Evolutionary conservation across 495 filamentous ascomycete genomes (phyloP).

Genomic region (Penicilliopsis zonata): DNA sequence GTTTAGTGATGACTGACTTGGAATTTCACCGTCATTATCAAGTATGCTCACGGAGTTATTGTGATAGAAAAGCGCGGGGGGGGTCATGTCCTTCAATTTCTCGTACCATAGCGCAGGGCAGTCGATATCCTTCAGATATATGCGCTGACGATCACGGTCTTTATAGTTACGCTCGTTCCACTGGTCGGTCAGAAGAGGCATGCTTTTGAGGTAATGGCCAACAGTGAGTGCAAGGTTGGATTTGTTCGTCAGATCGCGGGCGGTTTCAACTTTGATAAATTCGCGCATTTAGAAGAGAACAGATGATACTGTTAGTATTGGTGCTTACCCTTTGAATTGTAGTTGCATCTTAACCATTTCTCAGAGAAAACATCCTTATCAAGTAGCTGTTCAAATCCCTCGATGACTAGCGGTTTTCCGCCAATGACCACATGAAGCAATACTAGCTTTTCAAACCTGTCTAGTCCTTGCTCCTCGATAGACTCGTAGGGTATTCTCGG

Average conservation of each 20-base stretch:
- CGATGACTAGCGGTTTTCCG: conserved; percentile 77
- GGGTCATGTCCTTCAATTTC: conserved; percentile 63
- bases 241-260: conserved; percentile 60
- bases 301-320: not conserved
- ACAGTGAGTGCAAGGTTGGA: conserved; percentile 67
- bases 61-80: conserved; percentile 69
- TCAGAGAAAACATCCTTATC: conserved; percentile 66
- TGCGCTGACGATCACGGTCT: conserved; percentile 61
- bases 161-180: conserved; percentile 56
- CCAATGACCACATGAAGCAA: conserved; percentile 66
- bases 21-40: not conserved
- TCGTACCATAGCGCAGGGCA: conserved; percentile 77
- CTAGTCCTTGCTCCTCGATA: conserved; percentile 56
- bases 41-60: conserved; percentile 47
- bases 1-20: conserved; percentile 17
- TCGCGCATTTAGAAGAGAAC: conserved; percentile 5
- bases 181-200: conserved; percentile 65
- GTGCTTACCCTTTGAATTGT: conserved; percentile 56
- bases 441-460: conserved; percentile 71
- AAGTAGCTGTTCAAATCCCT: conserved; percentile 61
- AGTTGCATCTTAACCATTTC: conserved; percentile 62
- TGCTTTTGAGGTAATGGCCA: conserved; percentile 75
- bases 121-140: conserved; percentile 94
- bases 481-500: conserved; percentile 61
- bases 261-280: conserved; percentile 39